Evolutionary conservation across 2,329 filamentous ascomycete species (phyloP), one percentile per base, ranked within the genome.

Genomic region (Colletotrichum tofieldiae): DNA sequence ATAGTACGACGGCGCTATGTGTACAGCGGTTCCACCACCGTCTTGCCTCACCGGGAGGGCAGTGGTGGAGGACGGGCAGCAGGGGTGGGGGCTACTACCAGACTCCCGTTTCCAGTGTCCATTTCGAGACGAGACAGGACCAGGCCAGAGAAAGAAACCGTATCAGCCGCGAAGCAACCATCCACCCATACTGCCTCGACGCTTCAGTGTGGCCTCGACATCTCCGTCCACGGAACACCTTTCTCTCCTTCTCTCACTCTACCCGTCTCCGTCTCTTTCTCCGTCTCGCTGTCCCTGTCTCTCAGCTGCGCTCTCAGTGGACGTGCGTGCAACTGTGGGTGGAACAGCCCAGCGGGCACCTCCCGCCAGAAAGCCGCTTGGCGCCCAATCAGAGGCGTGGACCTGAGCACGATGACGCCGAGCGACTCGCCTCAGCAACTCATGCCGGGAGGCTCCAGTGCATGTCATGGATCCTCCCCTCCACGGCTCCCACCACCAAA

Each of bases 331-430:
- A 26, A 18, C 29, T 23, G 18, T 20, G 47, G n/a, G 47, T 49
- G 47, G 47, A 12, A 9, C n/a, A 39, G 32, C 12, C 20, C 35
- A 26, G n/a, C 32, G 32, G 49, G 32, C 26, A 47, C 35, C 18
- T 54, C n/a, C 45, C 29, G 52, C 39, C 29, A 7, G 26, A 45
- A 60, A 43, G 29, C 51, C 18, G 20, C 4, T 16, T 16, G 7
- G 29, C 26, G 54, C n/a, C 70, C 70, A 70, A 72, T 72, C 45
- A 69, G 59, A 20, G 8, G 39, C 20, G 16, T 16, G 20, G 11
- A 41, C n/a, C 12, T 16, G 35, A n/a, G 59, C 70, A 70, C 70
- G 65, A 72, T 72, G 65, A 69, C 70, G 70, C 47, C 45, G 16
- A 41, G 35, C 32, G 35, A 29, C 26, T 29, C n/a, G 67, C 26